Conservation (phyloP, 2,329 filamentous ascomycete species). For the Tolypocladium nubicola region DNA sequence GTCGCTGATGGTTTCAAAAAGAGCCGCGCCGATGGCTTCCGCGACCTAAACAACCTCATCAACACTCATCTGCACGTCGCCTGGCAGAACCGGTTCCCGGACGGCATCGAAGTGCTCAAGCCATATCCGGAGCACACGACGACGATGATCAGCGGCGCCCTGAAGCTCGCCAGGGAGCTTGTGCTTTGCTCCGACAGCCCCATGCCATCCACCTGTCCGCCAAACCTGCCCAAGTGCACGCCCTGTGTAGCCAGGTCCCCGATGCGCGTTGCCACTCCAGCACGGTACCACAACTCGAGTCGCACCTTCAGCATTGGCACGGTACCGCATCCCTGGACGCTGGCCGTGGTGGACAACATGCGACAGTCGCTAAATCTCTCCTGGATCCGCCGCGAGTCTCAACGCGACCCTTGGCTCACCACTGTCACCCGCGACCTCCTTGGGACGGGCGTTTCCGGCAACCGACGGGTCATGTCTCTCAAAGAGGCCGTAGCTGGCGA, state of each 20-base stretch:
- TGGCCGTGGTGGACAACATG: constrained; percentile 56
- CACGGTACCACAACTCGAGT: constrained; percentile 61
- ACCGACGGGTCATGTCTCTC: constrained; percentile 58
- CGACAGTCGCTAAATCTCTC: constrained; percentile 49
- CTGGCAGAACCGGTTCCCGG: constrained; percentile 70
- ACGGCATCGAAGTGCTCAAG: constrained; percentile 73
- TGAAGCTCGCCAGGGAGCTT: constrained; percentile 65
- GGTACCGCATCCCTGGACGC: constrained; percentile 85
- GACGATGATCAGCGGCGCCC: constrained; percentile 56
- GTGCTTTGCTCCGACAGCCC: constrained; percentile 65
- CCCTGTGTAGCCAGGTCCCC: constrained; percentile 55
- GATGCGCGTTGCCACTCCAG: constrained; percentile 56
- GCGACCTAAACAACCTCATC: constrained; percentile 62
- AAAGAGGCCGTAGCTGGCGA: constrained; percentile 74
- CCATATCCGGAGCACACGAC: constrained; percentile 68
- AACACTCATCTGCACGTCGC: constrained; percentile 75
- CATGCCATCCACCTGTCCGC: constrained; percentile 69
- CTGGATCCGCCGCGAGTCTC: constrained; percentile 56
- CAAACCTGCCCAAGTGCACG: constrained; percentile 64
- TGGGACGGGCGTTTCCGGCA: constrained; percentile 47
- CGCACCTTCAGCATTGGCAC: constrained; percentile 72
- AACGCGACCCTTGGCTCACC: constrained; percentile 70
- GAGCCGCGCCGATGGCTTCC: constrained; percentile 49
- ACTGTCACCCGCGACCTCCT: constrained; percentile 61
- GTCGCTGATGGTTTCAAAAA: constrained; percentile 52